Evolutionary conservation across 306 rosid genomes (phyloP).

Genomic region (Cucurbita maxima): DNA sequence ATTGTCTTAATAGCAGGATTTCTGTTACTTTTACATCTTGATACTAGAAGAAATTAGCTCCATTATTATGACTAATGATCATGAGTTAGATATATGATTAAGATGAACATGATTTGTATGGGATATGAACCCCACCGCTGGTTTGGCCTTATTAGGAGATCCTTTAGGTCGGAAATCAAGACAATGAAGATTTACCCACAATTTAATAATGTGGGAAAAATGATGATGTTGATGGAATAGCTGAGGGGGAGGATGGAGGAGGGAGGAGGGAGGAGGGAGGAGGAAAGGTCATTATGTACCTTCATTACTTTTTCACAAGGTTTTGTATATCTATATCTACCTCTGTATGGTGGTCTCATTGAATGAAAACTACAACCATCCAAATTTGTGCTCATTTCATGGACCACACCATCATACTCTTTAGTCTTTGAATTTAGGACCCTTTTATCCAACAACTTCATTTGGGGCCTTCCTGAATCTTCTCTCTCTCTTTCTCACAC

Average conservation of each 20-base stretch:
- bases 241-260: slow-evolving; percentile 11
- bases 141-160: slow-evolving; percentile 20
- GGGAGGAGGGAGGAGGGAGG: neutral
- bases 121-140: slow-evolving; percentile 53
- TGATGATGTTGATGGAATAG: slow-evolving; percentile 34
- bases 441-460: neutral
- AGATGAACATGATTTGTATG: slow-evolving; percentile 33
- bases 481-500: neutral
- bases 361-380: slow-evolving; percentile 39
- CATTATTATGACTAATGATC: slow-evolving; percentile 30
- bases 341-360: slow-evolving; percentile 13
- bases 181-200: slow-evolving; percentile 18
- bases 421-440: slow-evolving; percentile 2
- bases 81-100: slow-evolving; percentile 19
- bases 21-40: slow-evolving; percentile 44
- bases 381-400: slow-evolving; percentile 32
- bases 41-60: slow-evolving; percentile 25
- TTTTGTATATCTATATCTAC: slow-evolving; percentile 33
- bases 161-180: slow-evolving; percentile 36
- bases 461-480: neutral
- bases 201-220: slow-evolving; percentile 9
- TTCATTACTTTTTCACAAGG: slow-evolving; percentile 38
- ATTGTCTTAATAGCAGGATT: slow-evolving; percentile 34
- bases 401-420: slow-evolving; percentile 23
- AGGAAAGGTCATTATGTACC: slow-evolving; percentile 33